phyloP scores from a whole-genome alignment of 305 asterid genomes.

The Striga hermonthica region DNA sequence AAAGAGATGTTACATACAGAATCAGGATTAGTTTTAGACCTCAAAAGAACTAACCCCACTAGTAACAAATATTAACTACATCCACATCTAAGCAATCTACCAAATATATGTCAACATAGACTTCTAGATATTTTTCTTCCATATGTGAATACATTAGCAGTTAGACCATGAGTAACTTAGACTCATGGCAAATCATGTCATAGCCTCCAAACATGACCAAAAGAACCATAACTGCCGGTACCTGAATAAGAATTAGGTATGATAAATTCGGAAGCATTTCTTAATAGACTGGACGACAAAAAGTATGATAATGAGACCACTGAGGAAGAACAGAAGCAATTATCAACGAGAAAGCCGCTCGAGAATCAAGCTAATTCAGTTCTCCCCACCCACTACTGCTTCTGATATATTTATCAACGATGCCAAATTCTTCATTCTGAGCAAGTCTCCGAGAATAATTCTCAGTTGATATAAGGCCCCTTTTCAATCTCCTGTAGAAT shows the following conservation, averaged over 20 bases:
- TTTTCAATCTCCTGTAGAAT: slow-evolving; percentile 56
- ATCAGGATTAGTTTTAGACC: slow-evolving; percentile 4
- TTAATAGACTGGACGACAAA: too few relatives aligned
- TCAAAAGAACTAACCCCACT: slow-evolving; percentile 15
- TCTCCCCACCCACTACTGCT: slow-evolving; percentile 67
- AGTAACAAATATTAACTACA: background rate
- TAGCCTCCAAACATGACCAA: slow-evolving; percentile 9
- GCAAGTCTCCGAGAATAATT: slow-evolving; percentile 48
- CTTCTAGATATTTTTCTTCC: background rate
- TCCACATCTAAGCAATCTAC: slow-evolving; percentile 15
- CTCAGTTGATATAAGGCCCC: slow-evolving; percentile 50
- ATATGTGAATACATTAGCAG: slow-evolving; percentile 23
- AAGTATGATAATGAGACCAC: too few relatives aligned
- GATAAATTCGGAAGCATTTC: background rate
- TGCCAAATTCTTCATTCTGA: slow-evolving; percentile 52
- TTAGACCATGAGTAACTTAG: slow-evolving; percentile 1
- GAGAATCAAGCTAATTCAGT: slow-evolving; percentile 33
- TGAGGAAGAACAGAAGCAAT: too few relatives aligned
- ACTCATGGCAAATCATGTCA: background rate
- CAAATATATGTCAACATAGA: slow-evolving; percentile 9
- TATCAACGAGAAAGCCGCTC: slow-evolving; percentile 19
- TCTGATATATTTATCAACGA: slow-evolving; percentile 56
- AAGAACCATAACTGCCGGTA: slow-evolving; percentile 13
- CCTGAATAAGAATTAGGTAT: slow-evolving; percentile 12
- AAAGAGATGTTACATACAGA: slow-evolving; percentile 17